These are phyloP conservation scores for Penicillium paradoxum DNA, from an alignment of 495 filamentous ascomycete genomes.

Conservation along the genomic window DNA sequence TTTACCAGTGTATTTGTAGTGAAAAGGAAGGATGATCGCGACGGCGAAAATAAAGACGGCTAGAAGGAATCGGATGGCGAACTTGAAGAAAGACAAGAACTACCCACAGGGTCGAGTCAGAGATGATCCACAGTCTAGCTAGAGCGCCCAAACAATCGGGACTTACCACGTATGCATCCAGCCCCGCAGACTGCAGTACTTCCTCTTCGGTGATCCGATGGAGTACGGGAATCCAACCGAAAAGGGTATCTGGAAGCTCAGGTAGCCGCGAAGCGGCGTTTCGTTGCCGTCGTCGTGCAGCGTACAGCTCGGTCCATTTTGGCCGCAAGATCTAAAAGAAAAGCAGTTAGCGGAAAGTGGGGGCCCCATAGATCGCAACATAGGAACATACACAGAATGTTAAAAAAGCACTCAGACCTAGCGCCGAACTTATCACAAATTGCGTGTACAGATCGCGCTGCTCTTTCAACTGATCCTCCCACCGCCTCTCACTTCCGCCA, in stretches of 20 bases:
- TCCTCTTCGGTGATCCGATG: constrained; percentile 85
- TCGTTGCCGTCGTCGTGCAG: constrained; percentile 71
- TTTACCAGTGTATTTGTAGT: constrained; percentile 60
- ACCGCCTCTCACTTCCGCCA: constrained; percentile 21
- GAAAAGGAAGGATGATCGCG: constrained; percentile 78
- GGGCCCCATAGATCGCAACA: not conserved
- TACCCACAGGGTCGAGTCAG: constrained; percentile 24
- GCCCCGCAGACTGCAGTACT: constrained; percentile 80
- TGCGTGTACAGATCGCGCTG: constrained; percentile 56
- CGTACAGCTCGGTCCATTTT: constrained; percentile 89
- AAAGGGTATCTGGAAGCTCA: constrained; percentile 76
- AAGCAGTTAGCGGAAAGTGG: not conserved
- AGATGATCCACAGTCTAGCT: not conserved
- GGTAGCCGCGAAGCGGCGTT: constrained; percentile 70
- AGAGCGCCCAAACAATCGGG: not conserved
- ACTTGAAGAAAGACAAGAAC: constrained; percentile 93
- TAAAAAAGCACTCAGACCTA: constrained; percentile 57
- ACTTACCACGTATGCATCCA: constrained; percentile 91
- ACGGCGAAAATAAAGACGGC: constrained; percentile 75
- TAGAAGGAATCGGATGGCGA: constrained; percentile 78
- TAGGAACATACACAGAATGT: constrained; percentile 54
- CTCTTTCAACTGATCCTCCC: constrained; percentile 34
- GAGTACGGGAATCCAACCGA: constrained; percentile 92
- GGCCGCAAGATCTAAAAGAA: constrained; percentile 64
- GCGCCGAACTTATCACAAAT: constrained; percentile 50